These are phyloP conservation scores for Thymus mandschuricus DNA, from an alignment of 257 asterid genomes.

Conservation along the genomic window DNA sequence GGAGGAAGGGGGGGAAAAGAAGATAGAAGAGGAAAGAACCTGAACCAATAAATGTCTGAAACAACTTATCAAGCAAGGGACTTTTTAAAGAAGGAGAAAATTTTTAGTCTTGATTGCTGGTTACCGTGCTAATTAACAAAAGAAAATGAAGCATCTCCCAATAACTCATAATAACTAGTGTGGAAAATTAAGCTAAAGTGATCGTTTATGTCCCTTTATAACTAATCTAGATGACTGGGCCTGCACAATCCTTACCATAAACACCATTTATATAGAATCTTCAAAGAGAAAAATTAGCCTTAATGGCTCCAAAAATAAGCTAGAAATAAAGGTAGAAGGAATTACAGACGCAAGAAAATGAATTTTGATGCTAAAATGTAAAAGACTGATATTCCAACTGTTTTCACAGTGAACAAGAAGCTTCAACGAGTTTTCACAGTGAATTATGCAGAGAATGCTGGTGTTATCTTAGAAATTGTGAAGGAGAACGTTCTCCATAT, in stretches of 20 bases:
- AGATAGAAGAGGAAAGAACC: not conserved
- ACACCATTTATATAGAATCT: not conserved
- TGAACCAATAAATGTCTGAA: not conserved
- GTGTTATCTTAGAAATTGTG: conserved; percentile 12
- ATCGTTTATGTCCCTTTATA: not conserved
- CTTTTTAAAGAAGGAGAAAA: not conserved
- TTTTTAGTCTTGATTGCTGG: not conserved
- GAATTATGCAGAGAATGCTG: not conserved
- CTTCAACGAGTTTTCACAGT: not conserved
- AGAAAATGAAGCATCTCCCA: conserved; percentile 13
- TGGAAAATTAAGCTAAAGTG: not conserved
- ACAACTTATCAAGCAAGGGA: not conserved
- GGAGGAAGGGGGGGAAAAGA: not conserved
- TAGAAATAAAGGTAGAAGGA: not conserved
- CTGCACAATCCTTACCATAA: not conserved
- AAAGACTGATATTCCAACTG: not conserved
- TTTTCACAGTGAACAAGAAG: not conserved
- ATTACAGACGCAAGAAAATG: not conserved
- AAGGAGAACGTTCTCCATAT: conserved; percentile 1
- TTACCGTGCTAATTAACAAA: not conserved
- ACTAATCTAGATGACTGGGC: not conserved
- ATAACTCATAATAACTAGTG: not conserved
- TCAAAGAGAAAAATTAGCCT: not conserved
- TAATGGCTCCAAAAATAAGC: not conserved
- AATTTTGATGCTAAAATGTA: not conserved